Percentiles rank a stretch among this genome's conserved stretches.
These are phyloP conservation scores for Scedosporium apiospermum DNA, from an alignment of 2,329 filamentous ascomycete species.

Conservation along the genomic window DNA sequence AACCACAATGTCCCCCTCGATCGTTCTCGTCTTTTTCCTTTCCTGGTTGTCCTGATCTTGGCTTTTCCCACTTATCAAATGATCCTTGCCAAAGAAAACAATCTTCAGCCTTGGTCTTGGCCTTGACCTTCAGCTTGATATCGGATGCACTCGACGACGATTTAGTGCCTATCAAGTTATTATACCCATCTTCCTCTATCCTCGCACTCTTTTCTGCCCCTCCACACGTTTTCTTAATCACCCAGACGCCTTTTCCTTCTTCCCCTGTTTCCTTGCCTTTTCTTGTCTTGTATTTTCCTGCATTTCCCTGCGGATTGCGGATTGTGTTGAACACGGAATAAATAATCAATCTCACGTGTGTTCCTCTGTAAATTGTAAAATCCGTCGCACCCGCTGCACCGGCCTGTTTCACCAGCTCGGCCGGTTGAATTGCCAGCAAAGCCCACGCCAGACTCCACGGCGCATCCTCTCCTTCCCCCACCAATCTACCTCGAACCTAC, in stretches of 20 bases:
- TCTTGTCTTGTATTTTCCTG: slow-evolving; percentile 9
- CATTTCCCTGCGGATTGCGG: background rate
- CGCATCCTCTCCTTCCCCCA: background rate
- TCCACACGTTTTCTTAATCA: background rate
- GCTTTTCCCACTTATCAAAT: background rate
- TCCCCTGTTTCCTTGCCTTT: slow-evolving; percentile 9
- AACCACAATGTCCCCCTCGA: background rate
- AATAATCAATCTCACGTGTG: background rate
- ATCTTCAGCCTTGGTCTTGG: no score
- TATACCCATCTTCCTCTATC: background rate
- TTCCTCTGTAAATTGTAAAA: background rate
- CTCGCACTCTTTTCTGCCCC: background rate
- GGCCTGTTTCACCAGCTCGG: background rate
- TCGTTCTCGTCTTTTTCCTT: background rate
- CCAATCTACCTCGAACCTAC: no score
- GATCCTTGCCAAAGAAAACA: slow-evolving; percentile 1
- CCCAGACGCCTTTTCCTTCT: background rate
- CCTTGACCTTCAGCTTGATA: no score
- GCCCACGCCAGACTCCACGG: background rate
- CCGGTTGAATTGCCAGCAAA: background rate
- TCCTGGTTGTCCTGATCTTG: background rate
- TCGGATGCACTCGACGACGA: no score
- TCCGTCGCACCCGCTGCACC: background rate
- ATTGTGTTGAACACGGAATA: background rate
- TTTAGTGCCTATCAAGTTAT: background rate